These are phyloP conservation scores for Juglanconis oblonga DNA, from an alignment of 2,329 filamentous ascomycete species.

Conservation along the genomic window DNA sequence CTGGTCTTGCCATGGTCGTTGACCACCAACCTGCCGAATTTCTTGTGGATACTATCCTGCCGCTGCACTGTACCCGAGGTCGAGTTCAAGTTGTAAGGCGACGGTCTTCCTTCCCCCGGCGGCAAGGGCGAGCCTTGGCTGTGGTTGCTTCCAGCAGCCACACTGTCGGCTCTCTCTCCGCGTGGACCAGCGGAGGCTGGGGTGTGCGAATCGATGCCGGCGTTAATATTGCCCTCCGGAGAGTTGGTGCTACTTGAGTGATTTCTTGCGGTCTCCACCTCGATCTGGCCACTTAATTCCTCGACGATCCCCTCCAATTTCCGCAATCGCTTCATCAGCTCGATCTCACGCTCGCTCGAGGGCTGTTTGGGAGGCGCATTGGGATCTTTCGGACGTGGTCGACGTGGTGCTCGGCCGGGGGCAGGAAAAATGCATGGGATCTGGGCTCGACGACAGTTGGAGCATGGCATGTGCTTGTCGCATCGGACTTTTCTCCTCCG, in stretches of 20 bases:
- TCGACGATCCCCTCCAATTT: conserved; percentile 76
- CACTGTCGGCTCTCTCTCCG: conserved; percentile 23
- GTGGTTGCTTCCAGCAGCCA: conserved; percentile 17
- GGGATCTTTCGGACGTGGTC: conserved; percentile 62
- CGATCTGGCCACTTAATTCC: conserved; percentile 63
- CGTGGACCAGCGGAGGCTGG: conserved; percentile 7
- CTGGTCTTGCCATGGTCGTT: conserved; percentile 66
- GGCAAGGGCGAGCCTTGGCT: conserved; percentile 21
- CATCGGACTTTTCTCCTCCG: conserved; percentile 62
- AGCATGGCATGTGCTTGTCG: conserved; percentile 74
- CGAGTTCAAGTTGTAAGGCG: conserved; percentile 18
- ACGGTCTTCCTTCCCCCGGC: conserved; percentile 18
- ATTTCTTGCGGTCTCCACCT: conserved; percentile 46
- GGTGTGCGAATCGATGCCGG: conserved; percentile 23
- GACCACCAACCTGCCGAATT: conserved; percentile 67
- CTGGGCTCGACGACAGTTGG: conserved; percentile 68
- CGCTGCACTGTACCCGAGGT: conserved; percentile 18
- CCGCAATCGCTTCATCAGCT: conserved; percentile 68
- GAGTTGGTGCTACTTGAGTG: conserved; percentile 33
- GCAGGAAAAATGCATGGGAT: conserved; percentile 74
- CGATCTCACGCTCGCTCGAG: conserved; percentile 60
- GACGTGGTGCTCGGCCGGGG: conserved; percentile 68
- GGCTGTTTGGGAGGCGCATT: conserved; percentile 59
- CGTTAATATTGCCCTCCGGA: conserved; percentile 29
- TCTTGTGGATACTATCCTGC: conserved; percentile 39